A percentile compares a stretch with the other conserved stretches of the same genome.
phyloP scores from a whole-genome alignment of 192 early-diverging fungal genomes.

The Funneliformis mosseae region DNA sequence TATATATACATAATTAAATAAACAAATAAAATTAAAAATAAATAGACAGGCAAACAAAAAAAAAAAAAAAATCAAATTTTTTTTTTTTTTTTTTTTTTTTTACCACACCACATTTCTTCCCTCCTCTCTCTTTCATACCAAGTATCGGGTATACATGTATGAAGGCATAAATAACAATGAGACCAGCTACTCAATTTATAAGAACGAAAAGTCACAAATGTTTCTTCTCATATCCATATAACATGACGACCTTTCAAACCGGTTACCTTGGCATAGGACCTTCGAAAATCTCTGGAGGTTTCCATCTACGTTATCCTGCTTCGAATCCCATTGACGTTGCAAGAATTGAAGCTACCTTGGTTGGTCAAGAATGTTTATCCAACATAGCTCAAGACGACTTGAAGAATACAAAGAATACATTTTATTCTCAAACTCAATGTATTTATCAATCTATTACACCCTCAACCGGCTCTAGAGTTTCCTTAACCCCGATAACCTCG shows the following conservation, averaged over 20 bases:
- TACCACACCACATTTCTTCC: no score
- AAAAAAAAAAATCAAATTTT: no score
- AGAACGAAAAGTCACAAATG: neutral
- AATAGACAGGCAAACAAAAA: no score
- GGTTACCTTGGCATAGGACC: neutral
- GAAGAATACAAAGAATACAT: neutral
- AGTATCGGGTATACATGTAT: neutral
- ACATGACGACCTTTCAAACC: neutral
- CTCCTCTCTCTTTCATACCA: neutral
- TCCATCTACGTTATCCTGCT: neutral
- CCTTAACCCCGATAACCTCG: neutral
- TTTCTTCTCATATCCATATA: neutral
- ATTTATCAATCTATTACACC: neutral
- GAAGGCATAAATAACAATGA: neutral
- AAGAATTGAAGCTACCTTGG: neutral
- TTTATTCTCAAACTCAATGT: neutral
- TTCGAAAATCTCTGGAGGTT: neutral
- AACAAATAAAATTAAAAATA: no score
- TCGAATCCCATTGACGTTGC: neutral
- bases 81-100: no score
- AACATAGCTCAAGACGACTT: neutral
- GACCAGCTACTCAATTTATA: neutral
- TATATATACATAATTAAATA: no score
- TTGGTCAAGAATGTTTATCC: neutral
- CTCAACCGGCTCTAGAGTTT: no score